These are phyloP conservation scores for Diaporthe longicolla DNA, from an alignment of 2,329 filamentous ascomycete genomes.

Conservation along the genomic window DNA sequence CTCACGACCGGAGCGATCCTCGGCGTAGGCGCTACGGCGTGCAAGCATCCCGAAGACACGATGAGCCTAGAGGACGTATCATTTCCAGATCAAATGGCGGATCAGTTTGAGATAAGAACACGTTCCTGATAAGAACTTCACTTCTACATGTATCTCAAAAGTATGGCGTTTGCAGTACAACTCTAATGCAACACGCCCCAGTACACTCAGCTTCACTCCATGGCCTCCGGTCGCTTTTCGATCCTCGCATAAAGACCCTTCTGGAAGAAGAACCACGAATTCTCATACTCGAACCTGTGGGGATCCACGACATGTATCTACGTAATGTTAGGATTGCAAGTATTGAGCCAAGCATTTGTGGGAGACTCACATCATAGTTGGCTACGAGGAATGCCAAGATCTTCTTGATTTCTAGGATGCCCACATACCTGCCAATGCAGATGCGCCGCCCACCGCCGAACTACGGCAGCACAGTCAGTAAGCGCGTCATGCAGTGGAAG, in stretches of 20 bases:
- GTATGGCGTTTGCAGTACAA: too few species aligned
- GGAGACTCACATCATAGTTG: constrained; percentile 47
- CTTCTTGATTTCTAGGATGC: constrained; percentile 50
- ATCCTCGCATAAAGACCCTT: constrained; percentile 35
- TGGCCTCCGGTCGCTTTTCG: constrained; percentile 10
- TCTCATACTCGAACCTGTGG: constrained; percentile 27
- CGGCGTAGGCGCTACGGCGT: not conserved
- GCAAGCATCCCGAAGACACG: not conserved
- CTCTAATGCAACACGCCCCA: not conserved
- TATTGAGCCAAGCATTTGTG: not conserved
- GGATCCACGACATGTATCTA: constrained; percentile 33
- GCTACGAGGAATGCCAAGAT: constrained; percentile 47
- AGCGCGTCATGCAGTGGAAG: not conserved
- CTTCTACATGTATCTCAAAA: not conserved
- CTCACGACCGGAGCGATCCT: not conserved
- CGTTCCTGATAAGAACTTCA: not conserved
- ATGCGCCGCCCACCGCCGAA: constrained; percentile 48
- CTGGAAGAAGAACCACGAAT: constrained; percentile 35
- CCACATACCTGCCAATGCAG: constrained; percentile 48
- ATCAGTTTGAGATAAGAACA: not conserved
- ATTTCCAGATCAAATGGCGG: not conserved
- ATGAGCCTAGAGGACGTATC: not conserved
- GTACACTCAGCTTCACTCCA: not conserved
- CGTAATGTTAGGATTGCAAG: not conserved
- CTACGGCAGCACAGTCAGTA: constrained; percentile 38